Base-by-base conservation (phyloP, 2,329 filamentous ascomycete genomes). In the Falciphora oryzae region DNA sequence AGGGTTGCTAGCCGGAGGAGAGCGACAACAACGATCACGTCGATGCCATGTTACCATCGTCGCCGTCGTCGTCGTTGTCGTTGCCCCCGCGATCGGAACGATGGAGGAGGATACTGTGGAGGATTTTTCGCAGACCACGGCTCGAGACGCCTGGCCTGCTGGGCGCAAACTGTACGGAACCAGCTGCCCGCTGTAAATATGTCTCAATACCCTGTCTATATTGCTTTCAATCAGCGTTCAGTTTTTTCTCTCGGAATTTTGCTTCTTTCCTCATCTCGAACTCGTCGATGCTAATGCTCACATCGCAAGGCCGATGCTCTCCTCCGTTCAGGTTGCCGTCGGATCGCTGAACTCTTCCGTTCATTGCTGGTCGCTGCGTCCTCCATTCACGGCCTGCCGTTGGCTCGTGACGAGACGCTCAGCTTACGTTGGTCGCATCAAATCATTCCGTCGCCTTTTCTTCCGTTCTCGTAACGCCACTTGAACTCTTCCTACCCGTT, bases 1-100 rank as follows among this genome's bases (percentile, higher is more conserved):
- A 68, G 63, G 76, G 70, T 64, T 74, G 71, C 71, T 80, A 79
- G 75, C 71, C 72, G 11, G 50, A 25, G 60, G 58, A 22, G 50
- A 35, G 62, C 5, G 59, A 58, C 16, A 13, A 62, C 14, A 13
- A 62, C 14, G 60, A 62, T 22, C 35, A 56, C 6, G 32, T 27
- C 56, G 27, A 22, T 58, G 57, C 18, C 29, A 29, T 58, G 38
- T 1, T 31, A 16, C 53, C 14, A n/a, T 63, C 56, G 10, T 57
- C 56, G 4, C 56, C 27, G 44, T 63, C 32, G 57, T 38, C 60
- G 63, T 63, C 5, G 62, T 22, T 32, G 32, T n/a, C 25, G 13
- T 18, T 31, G 18, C 14, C 32, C 22, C 31, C n/a, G 50, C 50
- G 27, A 35, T 57, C 35, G 35, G 14, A 18, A n/a, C 44, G 44